Conservation (phyloP, 805 yeast species). For the Schizosaccharomyces japonicus region DNA sequence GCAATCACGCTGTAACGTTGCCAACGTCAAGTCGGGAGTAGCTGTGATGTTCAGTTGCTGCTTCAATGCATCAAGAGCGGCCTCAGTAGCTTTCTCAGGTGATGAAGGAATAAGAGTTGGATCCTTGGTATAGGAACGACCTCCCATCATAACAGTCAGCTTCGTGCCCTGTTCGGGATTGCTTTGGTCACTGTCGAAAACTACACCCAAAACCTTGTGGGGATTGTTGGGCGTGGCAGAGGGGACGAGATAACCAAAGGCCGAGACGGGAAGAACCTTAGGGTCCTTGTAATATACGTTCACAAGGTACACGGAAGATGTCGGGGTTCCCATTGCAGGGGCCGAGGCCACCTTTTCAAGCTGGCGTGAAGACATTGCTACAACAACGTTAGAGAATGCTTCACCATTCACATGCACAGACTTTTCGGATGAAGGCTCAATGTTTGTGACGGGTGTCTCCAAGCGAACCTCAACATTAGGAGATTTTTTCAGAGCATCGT, state of each 20-base stretch:
- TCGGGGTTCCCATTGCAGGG: conserved; percentile 24
- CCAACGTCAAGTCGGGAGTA: conserved; percentile 16
- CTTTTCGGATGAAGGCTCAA: background rate
- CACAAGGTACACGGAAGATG: conserved; percentile 34
- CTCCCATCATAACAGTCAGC: conserved; percentile 79
- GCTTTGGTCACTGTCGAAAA: conserved; percentile 51
- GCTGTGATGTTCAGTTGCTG: conserved; percentile 19
- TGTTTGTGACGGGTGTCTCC: background rate
- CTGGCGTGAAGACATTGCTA: background rate
- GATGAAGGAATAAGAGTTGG: conserved; percentile 10
- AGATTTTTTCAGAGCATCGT: background rate
- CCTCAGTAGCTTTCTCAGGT: conserved; percentile 13
- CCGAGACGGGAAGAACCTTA: conserved; percentile 25
- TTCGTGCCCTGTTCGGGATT: conserved; percentile 26
- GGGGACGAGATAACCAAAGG: conserved; percentile 83
- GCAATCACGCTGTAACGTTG: conserved; percentile 28
- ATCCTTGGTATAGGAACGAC: conserved; percentile 28
- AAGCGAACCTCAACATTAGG: background rate
- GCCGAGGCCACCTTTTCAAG: background rate
- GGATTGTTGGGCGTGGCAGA: conserved; percentile 20
- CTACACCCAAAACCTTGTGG: conserved; percentile 53
- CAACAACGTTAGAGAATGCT: background rate
- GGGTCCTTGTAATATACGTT: conserved; percentile 36
- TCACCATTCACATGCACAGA: background rate
- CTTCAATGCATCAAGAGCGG: conserved; percentile 20